These are phyloP conservation scores for Hanseniaspora meyeri DNA, from an alignment of 805 yeast species.

Conservation along the genomic window DNA sequence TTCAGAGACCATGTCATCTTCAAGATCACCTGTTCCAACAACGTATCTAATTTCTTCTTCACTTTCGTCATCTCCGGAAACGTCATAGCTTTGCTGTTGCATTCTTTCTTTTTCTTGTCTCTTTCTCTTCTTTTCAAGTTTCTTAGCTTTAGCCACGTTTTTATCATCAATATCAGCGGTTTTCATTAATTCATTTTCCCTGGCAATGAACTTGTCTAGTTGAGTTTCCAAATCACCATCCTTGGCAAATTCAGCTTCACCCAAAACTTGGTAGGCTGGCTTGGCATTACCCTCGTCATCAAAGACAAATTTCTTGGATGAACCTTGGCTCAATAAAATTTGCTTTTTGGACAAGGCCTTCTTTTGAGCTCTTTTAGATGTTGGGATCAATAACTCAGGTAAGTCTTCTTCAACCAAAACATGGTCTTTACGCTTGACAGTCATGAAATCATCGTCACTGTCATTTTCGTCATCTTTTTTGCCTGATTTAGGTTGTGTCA, in stretches of 20 bases:
- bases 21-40: constrained; percentile 26
- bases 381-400: constrained; percentile 49
- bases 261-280: constrained; percentile 79
- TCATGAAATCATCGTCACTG: constrained; percentile 61
- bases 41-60: constrained; percentile 18
- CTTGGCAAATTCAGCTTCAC: constrained; percentile 71
- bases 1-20: constrained; percentile 26
- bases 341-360: constrained; percentile 78
- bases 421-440: constrained; percentile 69
- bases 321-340: constrained; percentile 46
- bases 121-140: constrained; percentile 76
- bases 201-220: constrained; percentile 50
- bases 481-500: constrained; percentile 39
- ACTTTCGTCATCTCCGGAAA: constrained; percentile 21
- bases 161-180: constrained; percentile 70
- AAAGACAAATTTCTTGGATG: constrained; percentile 67
- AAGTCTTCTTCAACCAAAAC: constrained; percentile 49
- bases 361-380: constrained; percentile 74
- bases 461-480: constrained; percentile 37
- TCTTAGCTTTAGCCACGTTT: constrained; percentile 58
- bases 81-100: constrained; percentile 30
- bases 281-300: constrained; percentile 94
- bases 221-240: constrained; percentile 57
- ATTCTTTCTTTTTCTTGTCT: constrained; percentile 67
- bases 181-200: constrained; percentile 59